Evolutionary conservation across 169 alveolate genomes (phyloP), one percentile per base, ranked within the genome.

Genomic region (Plasmodium chabaudi): DNA sequence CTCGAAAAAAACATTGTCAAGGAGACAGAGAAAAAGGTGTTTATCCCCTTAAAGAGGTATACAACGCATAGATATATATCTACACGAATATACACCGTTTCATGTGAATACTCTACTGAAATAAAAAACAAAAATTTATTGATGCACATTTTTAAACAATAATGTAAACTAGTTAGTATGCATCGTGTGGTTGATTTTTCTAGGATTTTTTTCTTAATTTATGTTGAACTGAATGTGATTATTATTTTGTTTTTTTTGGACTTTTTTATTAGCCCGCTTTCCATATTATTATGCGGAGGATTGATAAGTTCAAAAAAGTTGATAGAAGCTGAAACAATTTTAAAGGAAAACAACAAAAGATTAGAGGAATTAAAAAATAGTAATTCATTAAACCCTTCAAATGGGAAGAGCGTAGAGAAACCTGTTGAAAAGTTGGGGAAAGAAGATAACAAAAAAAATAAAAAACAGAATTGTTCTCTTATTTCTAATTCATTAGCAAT

Each of bases 201-300:
- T 34, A 34, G 4, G 4, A 34, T 34, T 34, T 34, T 34, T 60
- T n/a, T 77, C 9, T 23, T 17, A 13, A 46, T 64, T 27, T 25
- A 1, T 10, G 17, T 53, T 15, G 6, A 5, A 19, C 10, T 55
- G 25, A 21, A 21, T 21, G 21, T 71, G n/a, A 42, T 42, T 61
- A 27, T 19, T n/a, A 55, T 82, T 56, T 79, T 61, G 46, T 49
- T 25, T 60, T 25, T 39, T 23, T 60, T 49, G n/a, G 47, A 63
- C 17, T n/a, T 68, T 49, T 51, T 15, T 15, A 10, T 13, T 55
- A 89, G 94, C 68, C 92, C 94, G 7, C 55, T 89, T 15, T 60
- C 91, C 19, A 74, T 89, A 4, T 67, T 82, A 39, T 56, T 82
- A 19, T 89, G 94, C 51, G 91, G 90, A 6, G 94, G 94, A 63